phyloP scores from a whole-genome alignment of 1,139 yeast species.

The Pichia sp. region DNA sequence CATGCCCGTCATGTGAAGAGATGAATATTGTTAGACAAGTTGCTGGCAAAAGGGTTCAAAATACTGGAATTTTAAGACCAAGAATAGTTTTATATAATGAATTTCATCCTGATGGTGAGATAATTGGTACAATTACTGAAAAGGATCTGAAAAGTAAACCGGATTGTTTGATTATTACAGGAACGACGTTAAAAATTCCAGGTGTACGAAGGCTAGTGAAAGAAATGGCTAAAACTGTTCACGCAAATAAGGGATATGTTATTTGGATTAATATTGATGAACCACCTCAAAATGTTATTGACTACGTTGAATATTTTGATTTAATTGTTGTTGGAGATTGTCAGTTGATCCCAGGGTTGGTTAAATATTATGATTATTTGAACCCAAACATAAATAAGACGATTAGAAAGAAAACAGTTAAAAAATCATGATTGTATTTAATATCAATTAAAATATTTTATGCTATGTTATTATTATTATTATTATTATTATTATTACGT shows the following conservation, averaged over 20 bases:
- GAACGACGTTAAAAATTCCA: slow-evolving; percentile 81
- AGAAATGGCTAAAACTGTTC: slow-evolving; percentile 62
- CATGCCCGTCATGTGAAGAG: slow-evolving; percentile 54
- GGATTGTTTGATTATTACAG: slow-evolving; percentile 76
- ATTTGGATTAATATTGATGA: slow-evolving; percentile 53
- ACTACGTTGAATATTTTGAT: slow-evolving; percentile 48
- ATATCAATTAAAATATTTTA: no score
- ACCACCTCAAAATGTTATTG: slow-evolving; percentile 43
- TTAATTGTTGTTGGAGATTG: slow-evolving; percentile 55
- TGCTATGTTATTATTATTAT: no score
- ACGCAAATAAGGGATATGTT: slow-evolving; percentile 49
- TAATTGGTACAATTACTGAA: slow-evolving; percentile 66
- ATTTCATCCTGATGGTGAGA: slow-evolving; percentile 81
- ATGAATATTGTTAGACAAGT: slow-evolving; percentile 42
- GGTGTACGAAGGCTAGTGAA: slow-evolving; percentile 75
- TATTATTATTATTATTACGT: background rate
- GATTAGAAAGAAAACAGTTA: background rate
- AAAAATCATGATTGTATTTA: background rate
- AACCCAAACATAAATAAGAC: background rate
- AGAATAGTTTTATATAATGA: slow-evolving; percentile 82
- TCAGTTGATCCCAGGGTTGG: slow-evolving; percentile 38
- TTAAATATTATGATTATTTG: slow-evolving; percentile 20
- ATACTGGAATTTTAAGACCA: slow-evolving; percentile 74
- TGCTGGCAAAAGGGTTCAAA: slow-evolving; percentile 69
- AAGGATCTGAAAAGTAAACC: slow-evolving; percentile 61